Base-by-base conservation (phyloP, 495 filamentous ascomycete species). In the Hypoxylon intermedium region DNA sequence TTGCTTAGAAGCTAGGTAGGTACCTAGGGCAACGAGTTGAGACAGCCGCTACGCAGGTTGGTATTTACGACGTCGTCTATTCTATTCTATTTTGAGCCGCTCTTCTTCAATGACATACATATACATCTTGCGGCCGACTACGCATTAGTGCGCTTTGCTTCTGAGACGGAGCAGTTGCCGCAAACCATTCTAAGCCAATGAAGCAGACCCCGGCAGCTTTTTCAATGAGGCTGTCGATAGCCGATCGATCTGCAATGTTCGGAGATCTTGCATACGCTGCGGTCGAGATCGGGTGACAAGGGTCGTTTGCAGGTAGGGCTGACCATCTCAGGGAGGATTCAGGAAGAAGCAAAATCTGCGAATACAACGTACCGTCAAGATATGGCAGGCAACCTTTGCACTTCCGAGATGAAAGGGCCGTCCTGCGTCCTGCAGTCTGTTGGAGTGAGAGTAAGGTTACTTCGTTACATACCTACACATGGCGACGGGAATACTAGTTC, bases 221-320 rank as follows among this genome's bases (percentile, higher is more conserved):
- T 40, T 24, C 37, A 30, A 43, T 60, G 18, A 52, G 55, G 44
- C 50, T 58, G 38, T 52, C 61, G 61, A 60, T 65, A 42, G 31
- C 45, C 51, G 45, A 60, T 47, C 61, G 55, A 65, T 60, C 61
- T 65, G 31, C 30, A 42, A 30, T 5, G 30, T 23, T 13, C 12
- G 28, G 38, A 31, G 60, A 64, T 64, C 60, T 64, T 19, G 60
- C 60, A 63, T 48, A 11, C 30, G 23, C 21, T n/a, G n/a, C 36
- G n/a, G 11, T 12, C 6, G 9, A 47, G 46, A 42, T 57, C 46
- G 41, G 13, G 15, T 50, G 26, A 52, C 46, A 45, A 41, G 52
- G 53, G 52, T 26, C n/a, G 16, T 18, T n/a, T 7, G 18, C 23
- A 55, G 55, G 34, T 60, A 65, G 61, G 61, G 61, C 61, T 65